phyloP scores from a whole-genome alignment of 2,329 filamentous ascomycete genomes.

The Aspergillus ustus region DNA sequence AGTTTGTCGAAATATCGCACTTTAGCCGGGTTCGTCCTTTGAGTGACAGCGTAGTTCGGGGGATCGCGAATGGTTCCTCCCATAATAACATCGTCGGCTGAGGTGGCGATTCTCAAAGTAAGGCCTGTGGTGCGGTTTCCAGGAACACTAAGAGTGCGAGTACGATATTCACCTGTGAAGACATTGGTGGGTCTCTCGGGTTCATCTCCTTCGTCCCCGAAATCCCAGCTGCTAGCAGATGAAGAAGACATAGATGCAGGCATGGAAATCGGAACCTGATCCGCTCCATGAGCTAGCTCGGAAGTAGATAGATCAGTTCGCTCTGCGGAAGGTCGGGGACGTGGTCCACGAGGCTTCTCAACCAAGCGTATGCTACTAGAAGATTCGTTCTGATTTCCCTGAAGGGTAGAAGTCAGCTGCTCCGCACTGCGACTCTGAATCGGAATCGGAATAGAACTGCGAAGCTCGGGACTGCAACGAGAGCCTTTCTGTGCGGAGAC shows the following conservation, averaged over 20 bases:
- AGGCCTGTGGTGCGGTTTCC: conserved; percentile 25
- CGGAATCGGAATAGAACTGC: conserved; percentile 23
- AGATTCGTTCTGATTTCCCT: conserved; percentile 3
- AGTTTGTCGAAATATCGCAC: conserved; percentile 4
- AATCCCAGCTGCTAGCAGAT: conserved; percentile 15
- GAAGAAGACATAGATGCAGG: conserved; percentile 16
- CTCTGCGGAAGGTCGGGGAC: conserved; percentile 3
- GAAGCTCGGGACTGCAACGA: conserved; percentile 13
- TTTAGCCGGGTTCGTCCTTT: conserved; percentile 3
- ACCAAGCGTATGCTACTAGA: conserved; percentile 11
- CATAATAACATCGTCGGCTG: conserved; percentile 35
- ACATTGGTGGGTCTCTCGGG: conserved; percentile 33
- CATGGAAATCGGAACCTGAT: not conserved
- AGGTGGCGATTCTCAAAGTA: conserved; percentile 31
- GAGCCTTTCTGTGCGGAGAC: conserved; percentile 22
- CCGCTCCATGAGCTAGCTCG: conserved; percentile 1
- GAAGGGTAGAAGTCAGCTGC: not conserved
- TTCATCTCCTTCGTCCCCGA: conserved; percentile 37
- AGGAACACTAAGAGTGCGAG: conserved; percentile 11
- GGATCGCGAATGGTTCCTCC: conserved; percentile 17
- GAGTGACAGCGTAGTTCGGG: conserved; percentile 2
- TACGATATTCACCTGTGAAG: conserved; percentile 32
- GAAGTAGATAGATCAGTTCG: not conserved
- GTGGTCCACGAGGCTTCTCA: conserved; percentile 18
- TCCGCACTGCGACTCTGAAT: conserved; percentile 18